Evolutionary conservation across 768 basidiomycete genomes (phyloP).

Genomic region (Lactifluus rugatus): DNA sequence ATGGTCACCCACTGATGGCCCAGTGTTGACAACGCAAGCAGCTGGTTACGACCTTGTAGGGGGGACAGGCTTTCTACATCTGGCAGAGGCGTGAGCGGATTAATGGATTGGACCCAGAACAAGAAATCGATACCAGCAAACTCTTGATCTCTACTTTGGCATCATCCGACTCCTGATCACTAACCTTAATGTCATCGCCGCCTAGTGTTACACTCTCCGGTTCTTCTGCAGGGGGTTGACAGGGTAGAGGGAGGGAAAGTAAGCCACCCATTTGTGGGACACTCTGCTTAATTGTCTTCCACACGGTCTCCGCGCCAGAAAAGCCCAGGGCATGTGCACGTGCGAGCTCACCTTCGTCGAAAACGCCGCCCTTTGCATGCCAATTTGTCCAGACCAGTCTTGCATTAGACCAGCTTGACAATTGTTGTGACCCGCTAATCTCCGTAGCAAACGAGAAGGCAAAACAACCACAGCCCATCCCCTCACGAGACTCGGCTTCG

Average conservation of each 20-base stretch:
- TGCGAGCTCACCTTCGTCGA: constrained; percentile 34
- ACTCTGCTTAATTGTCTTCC: constrained; percentile 38
- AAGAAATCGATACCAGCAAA: background rate
- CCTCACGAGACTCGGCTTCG: constrained; percentile 31
- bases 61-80: background rate
- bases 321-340: constrained; percentile 42
- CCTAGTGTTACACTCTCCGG: constrained; percentile 1
- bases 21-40: background rate
- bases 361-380: constrained; percentile 28
- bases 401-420: constrained; percentile 15
- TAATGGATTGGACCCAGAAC: background rate
- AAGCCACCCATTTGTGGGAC: constrained; percentile 23
- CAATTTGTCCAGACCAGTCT: constrained; percentile 50
- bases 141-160: constrained; percentile 38
- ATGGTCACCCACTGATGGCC: background rate
- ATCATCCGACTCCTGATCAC: constrained; percentile 26
- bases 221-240: background rate
- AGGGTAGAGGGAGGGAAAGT: background rate
- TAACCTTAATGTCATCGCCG: constrained; percentile 5
- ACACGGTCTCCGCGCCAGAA: constrained; percentile 38
- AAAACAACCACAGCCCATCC: constrained; percentile 51
- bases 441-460: constrained; percentile 39
- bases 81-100: background rate
- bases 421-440: background rate
- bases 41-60: background rate